Conservation (phyloP, 1,139 yeast species). For the Yamadazyma pseudoaaseri region DNA sequence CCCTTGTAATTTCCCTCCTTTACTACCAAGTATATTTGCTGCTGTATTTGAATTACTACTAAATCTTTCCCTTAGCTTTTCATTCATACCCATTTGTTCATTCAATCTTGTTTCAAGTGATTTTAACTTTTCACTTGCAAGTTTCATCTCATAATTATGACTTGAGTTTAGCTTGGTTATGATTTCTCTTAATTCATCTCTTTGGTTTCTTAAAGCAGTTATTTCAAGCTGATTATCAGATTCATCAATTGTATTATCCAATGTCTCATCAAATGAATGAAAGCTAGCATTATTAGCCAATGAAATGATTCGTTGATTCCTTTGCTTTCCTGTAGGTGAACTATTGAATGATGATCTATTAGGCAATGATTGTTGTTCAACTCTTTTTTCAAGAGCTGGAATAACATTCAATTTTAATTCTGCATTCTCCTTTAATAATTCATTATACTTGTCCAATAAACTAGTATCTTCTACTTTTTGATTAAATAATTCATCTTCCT, state of each 20-base stretch:
- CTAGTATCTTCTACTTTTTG: conserved; percentile 15
- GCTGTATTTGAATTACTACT: conserved; percentile 6
- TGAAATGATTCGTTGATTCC: conserved; percentile 18
- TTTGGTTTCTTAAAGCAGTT: conserved; percentile 43
- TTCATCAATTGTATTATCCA: conserved; percentile 16
- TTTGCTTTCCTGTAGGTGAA: conserved; percentile 2
- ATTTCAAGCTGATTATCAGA: conserved; percentile 32
- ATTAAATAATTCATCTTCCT: conserved; percentile 10
- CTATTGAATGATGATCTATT: conserved; percentile 4
- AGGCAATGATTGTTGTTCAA: conserved; percentile 5
- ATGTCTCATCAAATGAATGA: conserved; percentile 12
- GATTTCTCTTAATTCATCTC: conserved; percentile 61
- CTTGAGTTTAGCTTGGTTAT: conserved; percentile 36
- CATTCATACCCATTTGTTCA: conserved; percentile 34
- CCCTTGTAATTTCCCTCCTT: conserved; percentile 44
- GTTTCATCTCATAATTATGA: conserved; percentile 35
- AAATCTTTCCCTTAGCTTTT: conserved; percentile 30
- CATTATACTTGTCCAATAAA: conserved; percentile 38
- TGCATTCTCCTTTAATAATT: conserved; percentile 40
- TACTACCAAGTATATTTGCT: conserved; percentile 9
- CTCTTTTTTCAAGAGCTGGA: conserved; percentile 41
- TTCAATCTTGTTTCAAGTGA: conserved; percentile 37
- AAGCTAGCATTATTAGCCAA: conserved; percentile 15
- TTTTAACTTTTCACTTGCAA: conserved; percentile 44
- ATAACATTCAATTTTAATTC: conserved; percentile 40